Evolutionary conservation across 345 rosid genomes (phyloP), one percentile per base, ranked within the genome.

Genomic region (Isatis tinctoria): DNA sequence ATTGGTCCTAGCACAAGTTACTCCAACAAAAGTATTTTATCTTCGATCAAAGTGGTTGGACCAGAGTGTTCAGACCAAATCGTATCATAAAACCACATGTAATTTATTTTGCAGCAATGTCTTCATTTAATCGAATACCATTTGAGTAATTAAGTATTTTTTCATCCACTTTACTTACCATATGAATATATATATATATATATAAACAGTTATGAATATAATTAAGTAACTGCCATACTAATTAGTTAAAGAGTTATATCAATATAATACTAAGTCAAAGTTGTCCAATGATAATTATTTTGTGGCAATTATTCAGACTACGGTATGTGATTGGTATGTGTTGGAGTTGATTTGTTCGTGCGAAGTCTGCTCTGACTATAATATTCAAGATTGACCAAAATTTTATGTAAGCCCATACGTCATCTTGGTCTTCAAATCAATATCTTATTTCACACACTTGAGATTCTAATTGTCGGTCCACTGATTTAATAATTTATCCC

Each of bases 381-480:
- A 41, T 9, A 68, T 41, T 75, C 74, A 52, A 75, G 32, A 37
- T 75, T 75, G 78, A 68, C 74, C 53, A 59, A 53, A 49, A 4
- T 11, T 24, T 14, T 67, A 60, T 43, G 79, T 75, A 67, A 75
- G 79, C 79, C 63, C 79, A 67, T 68, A 68, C 79, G 79, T 75
- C 79, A 75, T 67, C 56, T 39, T 11, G 12, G 74, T 60, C 63
- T 67, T 67, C 1, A 73, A 45, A 47, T 37, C 41, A 73, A 12
- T 74, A 57, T 58, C 6, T 57, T 66, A 44, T 60, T 27, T 39
- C 12, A 51, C 60, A 56, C 27, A 57, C 52, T 18, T 44, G 8
- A 67, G 69, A 75, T 67, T 60, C 78, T 45, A 2, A 53, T 35
- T 49, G 27, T 28, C 1, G 60, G 78, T 67, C 73, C 40, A 59